Percentiles rank a stretch among this genome's conserved stretches.
Evolutionary conservation across 176 grass and related monocot species (phyloP).

Genomic region (Phyllostachys edulis): DNA sequence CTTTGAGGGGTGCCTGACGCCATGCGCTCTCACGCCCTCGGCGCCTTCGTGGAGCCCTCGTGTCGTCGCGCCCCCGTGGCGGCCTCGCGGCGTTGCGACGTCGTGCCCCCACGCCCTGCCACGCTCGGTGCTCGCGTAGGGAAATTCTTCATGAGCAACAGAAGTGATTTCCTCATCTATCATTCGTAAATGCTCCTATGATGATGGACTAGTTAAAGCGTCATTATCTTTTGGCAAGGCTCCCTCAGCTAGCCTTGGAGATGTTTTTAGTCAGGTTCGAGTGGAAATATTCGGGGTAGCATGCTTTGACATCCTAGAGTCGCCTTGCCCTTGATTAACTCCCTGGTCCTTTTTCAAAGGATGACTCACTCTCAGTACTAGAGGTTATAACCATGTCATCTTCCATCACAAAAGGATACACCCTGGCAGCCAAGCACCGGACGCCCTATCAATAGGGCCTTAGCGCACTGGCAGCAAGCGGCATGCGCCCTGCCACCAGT

Average conservation of each 20-base stretch:
- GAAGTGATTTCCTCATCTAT: constrained; percentile 38
- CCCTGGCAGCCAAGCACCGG: no score
- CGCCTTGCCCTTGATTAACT: constrained; percentile 22
- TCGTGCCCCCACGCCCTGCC: no score
- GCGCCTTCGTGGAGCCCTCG: no score
- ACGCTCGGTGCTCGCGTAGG: no score
- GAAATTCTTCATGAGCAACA: constrained; percentile 26
- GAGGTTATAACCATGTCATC: constrained; percentile 45
- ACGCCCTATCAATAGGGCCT: no score
- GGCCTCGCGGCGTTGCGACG: no score
- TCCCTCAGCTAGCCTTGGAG: constrained; percentile 37
- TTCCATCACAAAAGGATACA: constrained; percentile 30
- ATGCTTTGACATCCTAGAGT: constrained; percentile 27
- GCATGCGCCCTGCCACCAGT: no score
- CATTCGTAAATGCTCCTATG: constrained; percentile 28
- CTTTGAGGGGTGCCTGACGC: no score
- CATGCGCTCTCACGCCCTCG: no score
- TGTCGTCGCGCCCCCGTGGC: no score
- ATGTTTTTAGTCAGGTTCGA: constrained; percentile 45
- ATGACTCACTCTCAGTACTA: constrained; percentile 31
- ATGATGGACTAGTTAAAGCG: background rate
- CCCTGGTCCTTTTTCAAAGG: constrained; percentile 44
- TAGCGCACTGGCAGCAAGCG: no score
- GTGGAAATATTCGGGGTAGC: constrained; percentile 38
- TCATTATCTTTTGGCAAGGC: constrained; percentile 30